Base-by-base conservation (phyloP, 2,329 filamentous ascomycete species). In the Botrytis elliptica region DNA sequence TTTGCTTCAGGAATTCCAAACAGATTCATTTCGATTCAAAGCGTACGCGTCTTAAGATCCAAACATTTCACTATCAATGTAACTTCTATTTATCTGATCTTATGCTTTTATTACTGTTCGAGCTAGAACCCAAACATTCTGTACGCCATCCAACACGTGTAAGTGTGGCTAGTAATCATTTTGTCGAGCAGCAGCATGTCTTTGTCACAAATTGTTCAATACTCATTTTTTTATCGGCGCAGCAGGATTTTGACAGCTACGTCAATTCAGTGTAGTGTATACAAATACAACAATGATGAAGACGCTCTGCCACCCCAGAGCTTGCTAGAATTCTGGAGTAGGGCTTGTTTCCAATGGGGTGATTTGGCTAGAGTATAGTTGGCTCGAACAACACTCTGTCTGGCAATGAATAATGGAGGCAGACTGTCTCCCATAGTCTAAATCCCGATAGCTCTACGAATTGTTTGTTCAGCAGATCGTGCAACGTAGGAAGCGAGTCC, bases 241-340 rank as follows among this genome's bases (percentile, higher is more conserved):
- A 14, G 7, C 49, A 12, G n/a, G 3, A n/a, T 55, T 14, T n/a
- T n/a, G 3, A n/a, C 25, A n/a, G 12, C 25, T 6, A n/a, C 49
- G n/a, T n/a, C 25, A n/a, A 55, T 1, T n/a, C 7, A 7, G 5
- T 14, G 4, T 16, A 7, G 5, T 14, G 4, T n/a, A 6, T n/a
- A n/a, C 12, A n/a, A 55, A 14, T 6, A 6, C 2, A 52, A 16
- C 25, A 55, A 55, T 55, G 4, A 52, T n/a, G 14, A n/a, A n/a
- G 4, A n/a, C 4, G 0, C 25, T 55, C 49, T n/a, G 49, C 25
- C 5, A 12, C 49, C 25, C n/a, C 49, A n/a, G 52, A 18, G 14
- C 52, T 18, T 33, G 52, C n/a, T 29, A 18, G n/a, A n/a, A 29
- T 57, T n/a, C 4, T 29, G 6, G 14, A 29, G n/a, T 4, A 4